A percentile compares a stretch with the other conserved stretches of the same genome.
Evolutionary conservation across 2,329 filamentous ascomycete species (phyloP).

Genomic region (Scopulariopsis brevicaulis): DNA sequence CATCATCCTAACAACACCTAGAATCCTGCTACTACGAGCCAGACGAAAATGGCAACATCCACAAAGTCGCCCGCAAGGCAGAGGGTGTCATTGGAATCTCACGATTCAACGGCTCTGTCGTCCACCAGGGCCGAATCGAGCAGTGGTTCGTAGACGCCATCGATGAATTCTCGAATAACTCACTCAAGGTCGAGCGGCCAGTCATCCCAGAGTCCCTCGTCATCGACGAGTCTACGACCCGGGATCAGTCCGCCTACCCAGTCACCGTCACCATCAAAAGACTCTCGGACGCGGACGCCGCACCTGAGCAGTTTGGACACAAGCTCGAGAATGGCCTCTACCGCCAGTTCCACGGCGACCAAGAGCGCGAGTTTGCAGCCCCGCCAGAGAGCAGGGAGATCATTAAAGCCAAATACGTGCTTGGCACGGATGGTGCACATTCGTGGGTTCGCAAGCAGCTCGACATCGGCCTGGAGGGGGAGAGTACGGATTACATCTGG

Average conservation of each 20-base stretch:
- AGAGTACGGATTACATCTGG: constrained; percentile 37
- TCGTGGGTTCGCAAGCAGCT: constrained; percentile 51
- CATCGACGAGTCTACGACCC: constrained; percentile 37
- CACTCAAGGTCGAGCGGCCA: constrained; percentile 40
- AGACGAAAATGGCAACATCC: constrained; percentile 41
- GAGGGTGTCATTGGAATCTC: constrained; percentile 52
- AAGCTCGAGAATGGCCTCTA: constrained; percentile 32
- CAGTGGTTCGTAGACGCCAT: constrained; percentile 54
- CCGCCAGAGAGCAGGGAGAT: constrained; percentile 11
- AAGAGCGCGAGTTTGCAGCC: constrained; percentile 10
- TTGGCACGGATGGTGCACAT: constrained; percentile 59
- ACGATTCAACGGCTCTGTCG: constrained; percentile 51
- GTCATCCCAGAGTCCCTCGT: constrained; percentile 43
- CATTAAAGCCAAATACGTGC: constrained; percentile 40
- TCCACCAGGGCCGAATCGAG: constrained; percentile 64
- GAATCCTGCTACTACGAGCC: constrained; percentile 43
- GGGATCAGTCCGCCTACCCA: constrained; percentile 43
- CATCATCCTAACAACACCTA: background rate
- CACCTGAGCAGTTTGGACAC: constrained; percentile 41
- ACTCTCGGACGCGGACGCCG: constrained; percentile 45
- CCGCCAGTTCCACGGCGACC: constrained; percentile 44
- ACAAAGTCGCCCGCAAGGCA: constrained; percentile 46
- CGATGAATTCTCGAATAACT: constrained; percentile 8
- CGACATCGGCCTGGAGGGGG: constrained; percentile 33
- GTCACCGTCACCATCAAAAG: constrained; percentile 47